Evolutionary conservation across 768 basidiomycete genomes (phyloP).

Genomic region (Porphyrellus cyaneotinctus): DNA sequence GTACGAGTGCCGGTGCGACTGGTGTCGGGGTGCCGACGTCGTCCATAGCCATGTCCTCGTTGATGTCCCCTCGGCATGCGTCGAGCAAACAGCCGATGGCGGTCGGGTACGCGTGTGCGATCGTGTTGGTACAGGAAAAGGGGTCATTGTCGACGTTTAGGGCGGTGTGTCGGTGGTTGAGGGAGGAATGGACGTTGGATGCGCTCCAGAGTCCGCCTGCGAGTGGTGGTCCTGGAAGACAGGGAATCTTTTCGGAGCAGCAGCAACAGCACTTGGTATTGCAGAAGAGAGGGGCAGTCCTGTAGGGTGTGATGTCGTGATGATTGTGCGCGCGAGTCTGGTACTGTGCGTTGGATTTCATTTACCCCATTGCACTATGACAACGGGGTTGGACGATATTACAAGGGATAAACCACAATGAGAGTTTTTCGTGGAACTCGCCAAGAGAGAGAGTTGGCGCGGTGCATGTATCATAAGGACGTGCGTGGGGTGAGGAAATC

Average conservation of each 20-base stretch:
- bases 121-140: slow-evolving; percentile 84
- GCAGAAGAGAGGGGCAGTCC: slow-evolving; percentile 31
- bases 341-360: slow-evolving; percentile 3
- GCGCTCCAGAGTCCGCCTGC: slow-evolving; percentile 24
- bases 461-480: no score
- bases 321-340: neutral
- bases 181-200: slow-evolving; percentile 61
- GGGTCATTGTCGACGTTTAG: slow-evolving; percentile 87
- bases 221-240: slow-evolving; percentile 24
- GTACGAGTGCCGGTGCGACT: slow-evolving; percentile 13
- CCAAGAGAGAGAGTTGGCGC: no score
- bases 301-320: slow-evolving; percentile 4
- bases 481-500: no score
- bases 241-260: slow-evolving; percentile 41
- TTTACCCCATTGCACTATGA: no score
- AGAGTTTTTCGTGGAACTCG: no score
- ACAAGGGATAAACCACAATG: no score
- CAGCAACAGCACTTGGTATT: slow-evolving; percentile 16
- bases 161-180: slow-evolving; percentile 65
- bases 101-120: slow-evolving; percentile 50
- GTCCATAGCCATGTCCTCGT: slow-evolving; percentile 18
- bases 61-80: slow-evolving; percentile 27
- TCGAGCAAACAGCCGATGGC: slow-evolving; percentile 24
- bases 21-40: slow-evolving; percentile 9
- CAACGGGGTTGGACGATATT: no score